Base-by-base conservation (phyloP, 1,284 basidiomycete species). In the Schizophyllum amplum region DNA sequence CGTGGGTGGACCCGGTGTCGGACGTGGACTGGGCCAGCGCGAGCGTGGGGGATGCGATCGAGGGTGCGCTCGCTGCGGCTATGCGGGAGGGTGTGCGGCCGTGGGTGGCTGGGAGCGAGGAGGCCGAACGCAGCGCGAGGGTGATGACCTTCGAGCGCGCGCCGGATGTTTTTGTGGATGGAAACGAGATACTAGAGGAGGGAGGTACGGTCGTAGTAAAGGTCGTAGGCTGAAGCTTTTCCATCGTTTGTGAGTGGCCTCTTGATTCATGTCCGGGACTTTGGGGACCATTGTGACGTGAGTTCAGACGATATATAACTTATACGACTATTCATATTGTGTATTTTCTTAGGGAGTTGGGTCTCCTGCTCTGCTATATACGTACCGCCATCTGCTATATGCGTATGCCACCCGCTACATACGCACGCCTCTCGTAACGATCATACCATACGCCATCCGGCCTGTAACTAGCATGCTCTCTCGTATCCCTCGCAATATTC, bases 21-120 rank as follows among this genome's bases (percentile, higher is more conserved):
- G 88, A 90, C 66, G 80, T 90, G 27, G 88, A 91, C 68, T 85
- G 82, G 76, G 86, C 90, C 63, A 89, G 89, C n/a, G 77, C 81
- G 59, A 84, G 88, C 67, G 76, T 90, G 48, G 72, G 81, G 9
- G 84, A 87, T 61, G 80, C 80, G 53, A 68, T 91, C 24, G 78
- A 72, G n/a, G 78, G 75, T 9, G 76, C 87, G 24, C 61, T 86
- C 55, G 72, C 72, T 48, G 74, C 84, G 66, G 80, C 76, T 21
- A 58, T 75, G 52, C 72, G 76, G 54, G 71, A 73, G 47, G 72
- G 72, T 1, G 66, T 81, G 24, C 67, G 74, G 55, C 81, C 80
- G 6, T 68, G 70, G 59, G 66, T 79, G 1, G 61, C 61, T 33
- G 42, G 21, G 47, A 51, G 33, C n/a, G 58, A 64, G 49, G 69